Percentiles rank a stretch among this genome's conserved stretches.
Evolutionary conservation across 73 alveolate genomes (phyloP).

Genomic region (Stentor coeruleus): DNA sequence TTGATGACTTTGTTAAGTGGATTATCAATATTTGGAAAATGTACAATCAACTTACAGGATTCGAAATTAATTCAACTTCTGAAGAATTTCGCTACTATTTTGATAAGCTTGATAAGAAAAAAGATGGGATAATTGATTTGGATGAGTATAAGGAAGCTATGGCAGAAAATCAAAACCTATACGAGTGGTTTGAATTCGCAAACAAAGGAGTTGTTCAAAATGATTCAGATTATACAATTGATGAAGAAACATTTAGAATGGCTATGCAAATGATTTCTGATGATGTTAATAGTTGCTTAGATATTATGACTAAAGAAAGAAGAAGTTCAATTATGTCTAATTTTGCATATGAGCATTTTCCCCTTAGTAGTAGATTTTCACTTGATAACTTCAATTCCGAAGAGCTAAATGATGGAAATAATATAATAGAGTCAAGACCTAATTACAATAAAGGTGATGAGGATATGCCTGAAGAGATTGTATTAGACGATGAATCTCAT

Average conservation of each 20-base stretch:
- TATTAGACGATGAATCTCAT: not conserved
- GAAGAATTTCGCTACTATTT: conserved; percentile 10
- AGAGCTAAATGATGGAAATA: not conserved
- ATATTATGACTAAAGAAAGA: not conserved
- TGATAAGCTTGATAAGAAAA: conserved; percentile 24
- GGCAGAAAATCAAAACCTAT: not conserved
- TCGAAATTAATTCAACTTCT: not conserved
- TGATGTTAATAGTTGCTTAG: not conserved
- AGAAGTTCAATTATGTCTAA: not conserved
- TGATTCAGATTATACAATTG: not conserved
- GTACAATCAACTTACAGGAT: not conserved
- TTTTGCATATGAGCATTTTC: not conserved
- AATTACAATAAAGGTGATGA: not conserved
- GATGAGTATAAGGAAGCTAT: conserved; percentile 23
- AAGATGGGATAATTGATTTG: conserved; percentile 33
- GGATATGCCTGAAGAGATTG: conserved; percentile 1
- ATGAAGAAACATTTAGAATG: not conserved
- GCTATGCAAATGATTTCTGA: too few relatives aligned
- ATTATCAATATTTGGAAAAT: not conserved
- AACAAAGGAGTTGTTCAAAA: not conserved
- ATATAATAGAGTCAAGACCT: too few relatives aligned
- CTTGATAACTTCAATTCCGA: not conserved
- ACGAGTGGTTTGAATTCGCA: conserved; percentile 13
- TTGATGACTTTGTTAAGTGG: not conserved
- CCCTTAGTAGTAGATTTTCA: not conserved